Evolutionary conservation across 805 yeast species (phyloP), one percentile per base, ranked within the genome.

Genomic region (Ogataea saltuana): DNA sequence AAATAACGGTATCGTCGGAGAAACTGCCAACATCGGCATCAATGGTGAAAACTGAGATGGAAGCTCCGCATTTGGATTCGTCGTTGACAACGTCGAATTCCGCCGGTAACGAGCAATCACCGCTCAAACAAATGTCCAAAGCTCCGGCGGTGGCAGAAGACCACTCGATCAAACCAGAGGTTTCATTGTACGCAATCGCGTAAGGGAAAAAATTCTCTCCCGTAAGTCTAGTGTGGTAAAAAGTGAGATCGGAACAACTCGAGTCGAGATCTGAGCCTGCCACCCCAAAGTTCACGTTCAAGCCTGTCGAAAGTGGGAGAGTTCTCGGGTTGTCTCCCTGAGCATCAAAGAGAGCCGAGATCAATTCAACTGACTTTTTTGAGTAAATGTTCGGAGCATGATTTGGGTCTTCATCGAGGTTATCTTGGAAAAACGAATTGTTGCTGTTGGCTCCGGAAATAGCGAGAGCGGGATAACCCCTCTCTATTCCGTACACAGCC

Each of bases 401-500:
- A 27, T 53, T 40, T 36, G 70, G 59, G 55, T 74, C 73, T 20
- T 65, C 65, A 53, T 69, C 66, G 46, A 72, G 63, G 39, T 61
- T 58, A 55, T 75, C 80, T 53, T 67, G 61, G 64, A 56, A 72
- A 62, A 71, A 75, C n/a, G 80, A 70, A 60, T 75, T 74, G 66
- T 74, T 74, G 12, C 55, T n/a, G 54, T 73, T 71, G 27, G 78
- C 63, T 37, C 78, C 80, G n/a, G 78, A 72, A 58, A 75, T 64
- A 8, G 80, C 80, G 55, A 75, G 57, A 7, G 75, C 75, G 22
- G 80, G 74, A 44, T 65, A 48, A n/a, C 75, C 76, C 61, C 80
- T 65, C 58, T 72, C 69, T 27, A 67, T 68, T 33, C 78, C 60
- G 48, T 68, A 69, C 57, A 69, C 71, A 36, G 76, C 64, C 23